A percentile compares a stretch with the other conserved stretches of the same genome.
phyloP scores from a whole-genome alignment of 1,139 yeast genomes.

The Diutina sp. region DNA sequence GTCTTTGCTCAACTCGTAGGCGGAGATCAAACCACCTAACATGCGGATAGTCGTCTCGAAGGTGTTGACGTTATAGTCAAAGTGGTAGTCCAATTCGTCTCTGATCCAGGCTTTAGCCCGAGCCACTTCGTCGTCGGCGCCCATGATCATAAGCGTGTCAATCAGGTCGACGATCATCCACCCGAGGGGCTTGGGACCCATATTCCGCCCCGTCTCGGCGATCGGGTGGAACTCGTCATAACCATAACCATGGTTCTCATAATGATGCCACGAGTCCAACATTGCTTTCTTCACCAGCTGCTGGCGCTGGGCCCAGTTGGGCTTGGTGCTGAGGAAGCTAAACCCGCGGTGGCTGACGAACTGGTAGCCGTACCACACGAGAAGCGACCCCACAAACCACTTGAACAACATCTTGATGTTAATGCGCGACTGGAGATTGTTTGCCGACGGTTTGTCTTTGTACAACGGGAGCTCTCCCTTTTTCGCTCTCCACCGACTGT shows the following conservation, averaged over 20 bases:
- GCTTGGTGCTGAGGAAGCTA: conserved; percentile 7
- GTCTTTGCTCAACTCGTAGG: conserved; percentile 60
- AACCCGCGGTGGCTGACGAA: conserved; percentile 3
- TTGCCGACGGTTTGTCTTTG: conserved; percentile 2
- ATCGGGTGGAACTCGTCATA: conserved; percentile 54
- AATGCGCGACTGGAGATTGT: not conserved
- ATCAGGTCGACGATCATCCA: conserved; percentile 91
- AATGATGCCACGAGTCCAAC: conserved; percentile 69
- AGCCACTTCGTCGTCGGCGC: conserved; percentile 47
- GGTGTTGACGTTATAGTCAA: conserved; percentile 67
- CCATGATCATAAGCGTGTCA: conserved; percentile 80
- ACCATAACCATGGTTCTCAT: conserved; percentile 77
- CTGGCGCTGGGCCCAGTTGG: conserved; percentile 20
- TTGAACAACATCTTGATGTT: conserved; percentile 24
- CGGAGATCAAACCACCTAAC: conserved; percentile 85
- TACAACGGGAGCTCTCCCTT: conserved; percentile 3
- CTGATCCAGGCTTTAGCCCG: conserved; percentile 69
- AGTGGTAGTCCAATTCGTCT: conserved; percentile 31
- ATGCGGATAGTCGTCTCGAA: conserved; percentile 91
- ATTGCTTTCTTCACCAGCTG: conserved; percentile 51
- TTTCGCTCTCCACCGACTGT: conserved; percentile 8
- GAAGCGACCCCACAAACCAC: conserved; percentile 25
- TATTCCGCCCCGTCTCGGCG: conserved; percentile 49
- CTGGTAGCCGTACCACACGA: conserved; percentile 21
- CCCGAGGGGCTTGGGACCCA: conserved; percentile 79